Percentiles rank a stretch among this genome's conserved stretches.
These are phyloP conservation scores for Trichoderma endophyticum DNA, from an alignment of 2,329 filamentous ascomycete species.

Conservation along the genomic window DNA sequence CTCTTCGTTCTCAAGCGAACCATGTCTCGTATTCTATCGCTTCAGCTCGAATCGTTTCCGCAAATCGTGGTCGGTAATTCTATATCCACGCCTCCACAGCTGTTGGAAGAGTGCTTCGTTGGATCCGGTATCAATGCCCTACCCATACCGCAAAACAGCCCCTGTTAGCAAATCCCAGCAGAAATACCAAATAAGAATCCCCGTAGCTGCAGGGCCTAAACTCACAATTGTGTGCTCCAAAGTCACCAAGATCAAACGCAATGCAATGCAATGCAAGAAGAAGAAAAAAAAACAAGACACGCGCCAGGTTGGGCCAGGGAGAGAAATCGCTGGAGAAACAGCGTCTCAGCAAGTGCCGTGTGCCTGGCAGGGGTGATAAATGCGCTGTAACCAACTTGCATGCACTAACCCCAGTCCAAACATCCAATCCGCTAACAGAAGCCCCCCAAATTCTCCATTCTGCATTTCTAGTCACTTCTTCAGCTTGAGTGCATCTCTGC, in stretches of 20 bases:
- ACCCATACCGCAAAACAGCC: background rate
- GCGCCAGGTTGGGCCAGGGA: background rate
- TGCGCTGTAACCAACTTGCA: background rate
- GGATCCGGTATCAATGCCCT: background rate
- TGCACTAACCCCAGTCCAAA: background rate
- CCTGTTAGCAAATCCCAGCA: background rate
- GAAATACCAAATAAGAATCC: background rate
- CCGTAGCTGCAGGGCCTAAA: background rate
- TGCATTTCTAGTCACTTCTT: too few species aligned
- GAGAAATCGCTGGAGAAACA: background rate
- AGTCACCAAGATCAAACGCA: background rate
- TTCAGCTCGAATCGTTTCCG: background rate
- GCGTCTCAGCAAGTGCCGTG: background rate
- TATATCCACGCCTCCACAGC: background rate
- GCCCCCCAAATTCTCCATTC: background rate
- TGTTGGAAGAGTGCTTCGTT: background rate
- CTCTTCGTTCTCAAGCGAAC: background rate
- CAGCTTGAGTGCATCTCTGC: background rate
- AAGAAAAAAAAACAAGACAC: background rate
- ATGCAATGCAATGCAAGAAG: background rate
- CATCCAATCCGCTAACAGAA: background rate
- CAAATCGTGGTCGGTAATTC: background rate
- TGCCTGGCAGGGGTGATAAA: background rate
- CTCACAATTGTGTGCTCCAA: background rate
- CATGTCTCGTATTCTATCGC: background rate